phyloP scores from a whole-genome alignment of 768 basidiomycete genomes.

The Podaxis rugospora region DNA sequence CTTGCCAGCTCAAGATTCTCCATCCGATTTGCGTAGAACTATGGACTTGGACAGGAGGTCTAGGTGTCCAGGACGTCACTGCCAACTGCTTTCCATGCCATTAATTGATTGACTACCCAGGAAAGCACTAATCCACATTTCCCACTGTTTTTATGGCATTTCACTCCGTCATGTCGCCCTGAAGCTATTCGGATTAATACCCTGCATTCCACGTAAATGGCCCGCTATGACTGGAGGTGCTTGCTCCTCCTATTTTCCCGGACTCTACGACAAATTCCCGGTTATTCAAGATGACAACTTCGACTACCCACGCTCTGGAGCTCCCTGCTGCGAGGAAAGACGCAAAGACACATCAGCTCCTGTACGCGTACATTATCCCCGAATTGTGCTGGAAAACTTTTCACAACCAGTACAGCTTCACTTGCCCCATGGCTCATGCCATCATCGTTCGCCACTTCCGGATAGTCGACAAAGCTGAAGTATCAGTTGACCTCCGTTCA shows the following conservation, averaged over 20 bases:
- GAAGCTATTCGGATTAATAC: neutral
- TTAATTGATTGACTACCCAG: neutral
- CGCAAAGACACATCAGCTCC: neutral
- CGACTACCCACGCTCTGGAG: neutral
- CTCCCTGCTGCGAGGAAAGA: neutral
- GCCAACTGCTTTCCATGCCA: neutral
- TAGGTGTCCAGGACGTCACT: neutral
- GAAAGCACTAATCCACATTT: neutral
- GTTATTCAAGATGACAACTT: neutral
- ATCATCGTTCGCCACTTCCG: neutral
- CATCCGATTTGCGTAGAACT: neutral
- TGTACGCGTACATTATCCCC: neutral
- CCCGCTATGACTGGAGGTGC: neutral
- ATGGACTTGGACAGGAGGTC: neutral
- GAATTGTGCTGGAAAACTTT: neutral
- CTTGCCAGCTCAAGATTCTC: neutral
- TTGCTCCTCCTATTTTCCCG: conserved; percentile 8
- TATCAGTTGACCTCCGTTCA: conserved; percentile 3
- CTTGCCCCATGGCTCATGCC: neutral
- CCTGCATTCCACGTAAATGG: neutral
- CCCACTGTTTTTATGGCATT: neutral
- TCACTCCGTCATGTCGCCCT: neutral
- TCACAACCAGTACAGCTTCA: too few species aligned
- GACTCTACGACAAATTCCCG: neutral
- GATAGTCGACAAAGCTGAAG: neutral